These are phyloP conservation scores for Rhodotorula sp. DNA, from an alignment of 1,284 basidiomycete genomes.

Conservation along the genomic window DNA sequence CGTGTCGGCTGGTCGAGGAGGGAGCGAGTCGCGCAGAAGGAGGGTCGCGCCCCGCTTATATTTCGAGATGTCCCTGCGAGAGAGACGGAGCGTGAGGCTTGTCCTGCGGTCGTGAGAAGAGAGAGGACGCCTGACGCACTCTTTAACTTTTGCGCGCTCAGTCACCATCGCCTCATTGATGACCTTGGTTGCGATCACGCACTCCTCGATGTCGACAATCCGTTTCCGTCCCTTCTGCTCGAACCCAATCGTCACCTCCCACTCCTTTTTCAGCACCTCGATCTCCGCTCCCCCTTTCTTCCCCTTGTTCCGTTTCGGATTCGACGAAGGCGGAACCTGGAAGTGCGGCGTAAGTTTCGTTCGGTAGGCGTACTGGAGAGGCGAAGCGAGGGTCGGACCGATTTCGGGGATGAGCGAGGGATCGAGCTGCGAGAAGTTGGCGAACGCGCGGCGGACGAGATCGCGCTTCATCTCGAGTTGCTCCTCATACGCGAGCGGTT, in stretches of 20 bases:
- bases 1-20: constrained; percentile 22
- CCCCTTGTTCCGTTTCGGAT: constrained; percentile 42
- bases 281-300: neutral
- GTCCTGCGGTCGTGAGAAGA: neutral
- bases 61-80: constrained; percentile 65
- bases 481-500: constrained; percentile 83
- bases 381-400: constrained; percentile 75
- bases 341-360: constrained; percentile 99
- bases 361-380: constrained; percentile 84
- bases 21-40: constrained; percentile 76
- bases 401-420: constrained; percentile 63
- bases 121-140: constrained; percentile 54
- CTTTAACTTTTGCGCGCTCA: constrained; percentile 65
- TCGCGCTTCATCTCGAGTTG: constrained; percentile 83
- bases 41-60: constrained; percentile 90
- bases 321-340: constrained; percentile 64
- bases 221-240: constrained; percentile 72
- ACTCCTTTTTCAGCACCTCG: constrained; percentile 35
- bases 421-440: constrained; percentile 70
- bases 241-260: constrained; percentile 76
- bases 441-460: constrained; percentile 83
- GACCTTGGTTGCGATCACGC: constrained; percentile 71
- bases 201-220: constrained; percentile 95
- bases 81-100: neutral
- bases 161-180: constrained; percentile 68